These are phyloP conservation scores for Fusarium poae DNA, from an alignment of 2,329 filamentous ascomycete genomes.

Conservation along the genomic window DNA sequence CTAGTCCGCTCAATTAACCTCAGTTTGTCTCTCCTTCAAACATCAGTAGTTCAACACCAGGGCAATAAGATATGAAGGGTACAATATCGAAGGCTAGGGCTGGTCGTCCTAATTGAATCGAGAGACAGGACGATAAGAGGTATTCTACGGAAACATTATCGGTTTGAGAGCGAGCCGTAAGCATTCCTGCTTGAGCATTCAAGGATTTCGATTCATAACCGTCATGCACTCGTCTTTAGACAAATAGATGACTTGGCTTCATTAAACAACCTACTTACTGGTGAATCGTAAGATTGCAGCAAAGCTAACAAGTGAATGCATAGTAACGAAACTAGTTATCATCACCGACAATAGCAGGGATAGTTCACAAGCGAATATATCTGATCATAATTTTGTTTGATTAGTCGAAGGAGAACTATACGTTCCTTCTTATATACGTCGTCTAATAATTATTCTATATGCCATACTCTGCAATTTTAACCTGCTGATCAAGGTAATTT, in stretches of 20 bases:
- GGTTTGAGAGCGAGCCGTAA: constrained; percentile 19
- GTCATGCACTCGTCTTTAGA: not conserved
- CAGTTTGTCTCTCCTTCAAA: constrained; percentile 38
- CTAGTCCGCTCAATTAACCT: constrained; percentile 24
- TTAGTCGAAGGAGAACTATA: constrained; percentile 39
- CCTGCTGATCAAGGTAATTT: constrained; percentile 16
- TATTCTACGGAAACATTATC: constrained; percentile 27
- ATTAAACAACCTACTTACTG: not conserved
- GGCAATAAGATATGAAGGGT: constrained; percentile 1
- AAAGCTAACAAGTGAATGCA: not conserved
- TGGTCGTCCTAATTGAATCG: not conserved
- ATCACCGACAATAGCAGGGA: constrained; percentile 1
- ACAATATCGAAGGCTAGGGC: not conserved
- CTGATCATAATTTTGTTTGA: constrained; percentile 29
- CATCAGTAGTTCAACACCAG: constrained; percentile 17
- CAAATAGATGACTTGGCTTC: not conserved
- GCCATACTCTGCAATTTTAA: constrained; percentile 29
- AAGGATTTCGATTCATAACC: not conserved
- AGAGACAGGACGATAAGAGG: constrained; percentile 8
- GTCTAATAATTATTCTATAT: constrained; percentile 43
- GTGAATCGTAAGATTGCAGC: not conserved
- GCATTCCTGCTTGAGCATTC: constrained; percentile 15
- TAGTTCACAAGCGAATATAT: constrained; percentile 7
- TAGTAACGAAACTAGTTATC: constrained; percentile 1
- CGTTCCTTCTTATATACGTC: constrained; percentile 40